These are phyloP conservation scores for Eucalyptus sp. DNA, from an alignment of 345 rosid genomes.

Conservation along the genomic window DNA sequence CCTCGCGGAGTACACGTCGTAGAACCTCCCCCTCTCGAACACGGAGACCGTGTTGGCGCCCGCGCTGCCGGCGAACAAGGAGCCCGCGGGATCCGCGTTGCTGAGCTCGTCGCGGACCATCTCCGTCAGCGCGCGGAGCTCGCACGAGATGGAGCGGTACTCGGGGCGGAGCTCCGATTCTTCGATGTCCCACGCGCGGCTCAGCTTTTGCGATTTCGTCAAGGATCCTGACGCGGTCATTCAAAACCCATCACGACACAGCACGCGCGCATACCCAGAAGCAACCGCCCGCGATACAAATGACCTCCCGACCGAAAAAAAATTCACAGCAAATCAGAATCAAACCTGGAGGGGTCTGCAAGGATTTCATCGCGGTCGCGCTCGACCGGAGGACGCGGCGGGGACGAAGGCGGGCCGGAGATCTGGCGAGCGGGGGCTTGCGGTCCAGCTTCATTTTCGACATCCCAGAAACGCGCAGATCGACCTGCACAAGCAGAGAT, in stretches of 20 bases:
- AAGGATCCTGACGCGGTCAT: conserved; percentile 33
- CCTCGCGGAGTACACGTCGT: conserved; percentile 68
- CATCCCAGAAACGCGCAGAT: conserved; percentile 7
- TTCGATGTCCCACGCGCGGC: no score
- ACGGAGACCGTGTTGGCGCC: conserved; percentile 17
- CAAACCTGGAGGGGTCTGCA: conserved; percentile 66
- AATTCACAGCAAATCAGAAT: neutral
- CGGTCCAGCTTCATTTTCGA: conserved; percentile 43
- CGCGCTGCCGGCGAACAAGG: neutral
- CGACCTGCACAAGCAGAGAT: neutral
- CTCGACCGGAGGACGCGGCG: conserved; percentile 37
- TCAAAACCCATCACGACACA: neutral
- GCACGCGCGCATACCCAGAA: neutral
- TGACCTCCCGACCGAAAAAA: neutral
- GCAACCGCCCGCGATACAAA: neutral
- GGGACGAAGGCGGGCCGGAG: conserved; percentile 54
- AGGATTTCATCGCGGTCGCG: conserved; percentile 18
- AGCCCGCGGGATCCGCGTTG: conserved; percentile 1
- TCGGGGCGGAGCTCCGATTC: no score
- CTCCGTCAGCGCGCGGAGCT: conserved; percentile 12
- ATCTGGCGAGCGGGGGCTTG: conserved; percentile 74
- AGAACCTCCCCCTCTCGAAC: conserved; percentile 81
- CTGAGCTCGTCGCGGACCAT: conserved; percentile 28
- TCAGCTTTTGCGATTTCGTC: conserved; percentile 16
- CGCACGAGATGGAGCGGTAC: no score